Percentiles rank a stretch among this genome's conserved stretches.
phyloP scores from a whole-genome alignment of 352 stramenopile genomes.

The Globisporangium ultimum region DNA sequence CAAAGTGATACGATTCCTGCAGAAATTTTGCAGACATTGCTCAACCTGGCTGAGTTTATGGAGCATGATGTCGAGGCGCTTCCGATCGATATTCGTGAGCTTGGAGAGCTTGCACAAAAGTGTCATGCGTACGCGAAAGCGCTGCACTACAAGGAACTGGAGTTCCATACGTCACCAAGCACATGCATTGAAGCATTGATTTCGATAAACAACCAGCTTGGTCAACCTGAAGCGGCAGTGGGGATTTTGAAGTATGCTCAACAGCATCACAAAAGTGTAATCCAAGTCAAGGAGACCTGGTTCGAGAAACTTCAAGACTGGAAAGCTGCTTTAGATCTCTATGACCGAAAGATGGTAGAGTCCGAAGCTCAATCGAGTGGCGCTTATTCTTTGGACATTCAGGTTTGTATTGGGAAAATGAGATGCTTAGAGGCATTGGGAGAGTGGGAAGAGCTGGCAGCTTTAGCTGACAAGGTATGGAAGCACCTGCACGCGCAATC shows the following conservation, averaged over 20 bases:
- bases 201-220: constrained; percentile 98
- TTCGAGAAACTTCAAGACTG: constrained; percentile 98
- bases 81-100: constrained; percentile 94
- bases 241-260: constrained; percentile 96
- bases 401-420: constrained; percentile 96
- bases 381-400: constrained; percentile 61
- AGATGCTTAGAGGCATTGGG: constrained; percentile 96
- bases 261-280: constrained; percentile 76
- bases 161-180: constrained; percentile 90
- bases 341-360: constrained; percentile 84
- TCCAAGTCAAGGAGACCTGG: constrained; percentile 94
- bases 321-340: constrained; percentile 93
- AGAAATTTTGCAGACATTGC: constrained; percentile 95
- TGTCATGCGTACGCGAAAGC: constrained; percentile 97
- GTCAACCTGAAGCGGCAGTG: constrained; percentile 93
- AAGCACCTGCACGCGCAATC: constrained; percentile 26
- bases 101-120: constrained; percentile 94
- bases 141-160: constrained; percentile 96
- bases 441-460: constrained; percentile 92
- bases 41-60: constrained; percentile 99
- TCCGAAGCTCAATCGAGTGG: constrained; percentile 9
- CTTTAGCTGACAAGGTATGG: constrained; percentile 81
- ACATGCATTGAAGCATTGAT: constrained; percentile 98
- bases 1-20: constrained; percentile 89
- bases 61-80: constrained; percentile 96